Evolutionary conservation across 352 stramenopile genomes (phyloP).

Genomic region (Elongisporangium prolatum): DNA sequence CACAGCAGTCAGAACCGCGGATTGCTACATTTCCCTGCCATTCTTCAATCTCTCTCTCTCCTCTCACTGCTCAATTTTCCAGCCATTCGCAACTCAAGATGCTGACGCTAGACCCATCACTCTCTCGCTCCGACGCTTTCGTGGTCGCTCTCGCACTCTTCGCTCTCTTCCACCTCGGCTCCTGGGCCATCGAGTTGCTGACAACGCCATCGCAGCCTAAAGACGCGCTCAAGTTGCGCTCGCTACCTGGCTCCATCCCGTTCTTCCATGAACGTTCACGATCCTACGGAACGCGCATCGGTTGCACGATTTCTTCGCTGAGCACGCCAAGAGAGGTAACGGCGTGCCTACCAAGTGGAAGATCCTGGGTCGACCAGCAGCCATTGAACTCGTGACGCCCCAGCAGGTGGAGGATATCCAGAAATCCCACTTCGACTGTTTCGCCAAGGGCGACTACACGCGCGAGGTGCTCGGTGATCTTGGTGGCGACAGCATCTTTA

Average conservation of each 20-base stretch:
- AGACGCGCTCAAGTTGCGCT: neutral
- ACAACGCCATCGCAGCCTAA: neutral
- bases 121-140: neutral
- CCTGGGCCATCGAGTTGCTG: neutral
- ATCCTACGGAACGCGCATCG: conserved; percentile 31
- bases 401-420: conserved; percentile 34
- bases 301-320: conserved; percentile 51
- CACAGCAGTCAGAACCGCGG: too few species aligned
- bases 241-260: neutral
- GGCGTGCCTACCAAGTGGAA: conserved; percentile 27
- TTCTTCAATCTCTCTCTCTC: neutral
- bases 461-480: conserved; percentile 30
- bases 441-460: conserved; percentile 47
- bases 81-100: neutral
- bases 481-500: conserved; percentile 56
- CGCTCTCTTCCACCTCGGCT: neutral
- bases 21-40: neutral
- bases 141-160: neutral
- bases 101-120: neutral
- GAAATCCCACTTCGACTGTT: conserved; percentile 51
- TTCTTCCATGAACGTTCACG: neutral
- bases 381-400: conserved; percentile 27
- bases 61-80: neutral
- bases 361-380: conserved; percentile 13
- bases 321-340: conserved; percentile 24